These are phyloP conservation scores for Ogataea parapolymorpha DNA, from an alignment of 805 yeast genomes.

Conservation along the genomic window DNA sequence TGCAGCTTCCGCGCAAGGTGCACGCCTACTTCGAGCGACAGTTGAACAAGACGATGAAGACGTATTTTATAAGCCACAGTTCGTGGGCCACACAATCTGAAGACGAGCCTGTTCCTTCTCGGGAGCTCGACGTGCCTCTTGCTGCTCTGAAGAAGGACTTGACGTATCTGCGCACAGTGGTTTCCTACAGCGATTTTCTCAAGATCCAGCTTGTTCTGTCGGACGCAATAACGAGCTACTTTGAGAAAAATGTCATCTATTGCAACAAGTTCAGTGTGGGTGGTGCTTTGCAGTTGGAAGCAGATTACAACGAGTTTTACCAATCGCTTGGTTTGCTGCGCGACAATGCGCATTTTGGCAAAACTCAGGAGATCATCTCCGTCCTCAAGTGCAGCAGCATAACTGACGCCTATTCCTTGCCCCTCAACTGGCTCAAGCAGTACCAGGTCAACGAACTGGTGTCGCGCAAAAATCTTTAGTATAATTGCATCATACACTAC, in stretches of 20 bases:
- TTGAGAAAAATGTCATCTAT: constrained; percentile 37
- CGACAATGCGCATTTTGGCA: constrained; percentile 20
- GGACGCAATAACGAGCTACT: constrained; percentile 31
- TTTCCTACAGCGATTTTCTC: constrained; percentile 31
- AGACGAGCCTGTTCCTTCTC: constrained; percentile 11
- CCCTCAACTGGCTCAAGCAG: constrained; percentile 8
- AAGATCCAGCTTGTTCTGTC: constrained; percentile 27
- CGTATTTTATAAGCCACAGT: constrained; percentile 31
- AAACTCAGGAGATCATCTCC: constrained; percentile 17
- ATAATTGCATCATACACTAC: not conserved
- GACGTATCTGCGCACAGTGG: constrained; percentile 27
- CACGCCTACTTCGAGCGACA: constrained; percentile 34
- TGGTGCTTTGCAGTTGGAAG: constrained; percentile 35
- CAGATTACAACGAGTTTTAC: constrained; percentile 35
- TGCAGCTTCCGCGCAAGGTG: constrained; percentile 29
- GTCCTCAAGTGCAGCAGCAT: constrained; percentile 10
- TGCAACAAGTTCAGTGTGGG: constrained; percentile 34
- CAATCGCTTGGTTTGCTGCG: constrained; percentile 20
- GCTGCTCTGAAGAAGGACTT: constrained; percentile 29
- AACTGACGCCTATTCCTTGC: not conserved
- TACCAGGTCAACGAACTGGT: constrained; percentile 16
- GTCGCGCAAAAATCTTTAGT: constrained; percentile 2
- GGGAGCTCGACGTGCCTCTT: constrained; percentile 27
- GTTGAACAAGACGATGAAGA: constrained; percentile 35
- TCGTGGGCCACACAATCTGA: constrained; percentile 25